Evolutionary conservation across 306 rosid species (phyloP).

Genomic region (Vigna mungo): DNA sequence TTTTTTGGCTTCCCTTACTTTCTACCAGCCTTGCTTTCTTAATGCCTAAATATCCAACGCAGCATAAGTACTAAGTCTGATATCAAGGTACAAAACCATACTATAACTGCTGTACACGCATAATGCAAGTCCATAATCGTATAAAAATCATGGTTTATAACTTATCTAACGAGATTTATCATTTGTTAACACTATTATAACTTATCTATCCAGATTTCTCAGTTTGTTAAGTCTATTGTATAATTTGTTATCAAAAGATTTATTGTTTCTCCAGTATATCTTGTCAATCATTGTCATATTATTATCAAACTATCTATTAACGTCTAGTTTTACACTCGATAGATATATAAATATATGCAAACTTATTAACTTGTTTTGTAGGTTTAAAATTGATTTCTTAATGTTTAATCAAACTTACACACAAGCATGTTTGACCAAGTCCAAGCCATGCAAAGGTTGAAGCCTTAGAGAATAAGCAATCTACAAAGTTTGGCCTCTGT

Average conservation of each 20-base stretch:
- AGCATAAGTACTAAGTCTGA: slow-evolving; percentile 10
- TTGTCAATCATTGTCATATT: accelerated
- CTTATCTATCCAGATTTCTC: too few relatives aligned
- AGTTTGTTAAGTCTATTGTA: too few relatives aligned
- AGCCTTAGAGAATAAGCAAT: slow-evolving; percentile 42
- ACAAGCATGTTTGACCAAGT: slow-evolving; percentile 37
- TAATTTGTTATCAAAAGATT: accelerated
- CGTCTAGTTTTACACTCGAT: too few relatives aligned
- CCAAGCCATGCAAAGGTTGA: slow-evolving; percentile 38
- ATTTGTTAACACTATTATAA: too few relatives aligned
- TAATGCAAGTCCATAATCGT: slow-evolving; percentile 36
- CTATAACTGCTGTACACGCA: background rate
- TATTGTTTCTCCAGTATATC: too few relatives aligned
- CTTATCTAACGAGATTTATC: too few relatives aligned
- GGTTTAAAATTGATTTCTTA: too few relatives aligned
- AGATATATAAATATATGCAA: too few relatives aligned
- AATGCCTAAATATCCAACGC: slow-evolving; percentile 51
- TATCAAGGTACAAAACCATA: slow-evolving; percentile 10
- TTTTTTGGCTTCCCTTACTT: slow-evolving; percentile 1
- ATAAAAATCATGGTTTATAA: too few relatives aligned
- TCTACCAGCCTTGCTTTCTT: slow-evolving; percentile 45
- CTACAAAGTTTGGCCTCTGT: slow-evolving; percentile 36
- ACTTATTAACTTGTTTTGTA: too few relatives aligned
- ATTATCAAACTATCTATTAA: too few relatives aligned
- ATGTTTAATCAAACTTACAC: background rate